Base-by-base conservation (phyloP, 257 asterid species). In the Fraxinus americana region DNA sequence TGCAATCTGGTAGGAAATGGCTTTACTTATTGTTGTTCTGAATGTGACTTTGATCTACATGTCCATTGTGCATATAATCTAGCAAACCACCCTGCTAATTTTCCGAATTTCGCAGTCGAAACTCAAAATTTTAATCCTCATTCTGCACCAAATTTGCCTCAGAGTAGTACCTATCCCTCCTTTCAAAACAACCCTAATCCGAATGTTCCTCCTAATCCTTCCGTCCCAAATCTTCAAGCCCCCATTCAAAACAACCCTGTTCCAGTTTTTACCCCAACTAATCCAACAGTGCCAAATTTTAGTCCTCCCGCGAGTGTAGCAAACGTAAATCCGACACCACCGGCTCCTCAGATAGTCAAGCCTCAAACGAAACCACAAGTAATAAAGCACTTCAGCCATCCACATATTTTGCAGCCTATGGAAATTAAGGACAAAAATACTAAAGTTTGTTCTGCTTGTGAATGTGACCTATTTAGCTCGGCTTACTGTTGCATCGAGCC, bases 31-130 rank as follows among this genome's bases (percentile, higher is more conserved):
- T 80, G 85, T 66, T 91, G 94, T 69, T 85, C 92, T 0, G 92
- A 91, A 12, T 91, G 97, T 27, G 92, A 91, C 1, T 89, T 91
- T 34, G 97, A 91, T 73, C 84, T 91, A 13, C 97, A 90, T 43
- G 81, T 91, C 67, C 88, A 83, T 71, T 91, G 97, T 43, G 97
- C 97, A 23, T 86, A 84, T 71, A 5, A 4, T 0, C 75, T 74
- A 19, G 38, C 83, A 9, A 39, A n/a, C 5, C 43, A 84, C 17
- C 77, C 81, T 13, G 78, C 52, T 10, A 75, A 86, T 61, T 57
- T 70, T 13, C 88, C 76, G 1, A 74, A 70, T 75, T 59, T 66
- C 38, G 5, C 81, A 23, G 4, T 2, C 7, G 82, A 50, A 43
- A 19, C 36, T 0, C 79, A 68, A 25, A 57, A 70, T 59, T 43